Percentiles rank a stretch among this genome's conserved stretches.
Conservation (phyloP, 208 protist species). For the Leishmania tropica region DNA sequence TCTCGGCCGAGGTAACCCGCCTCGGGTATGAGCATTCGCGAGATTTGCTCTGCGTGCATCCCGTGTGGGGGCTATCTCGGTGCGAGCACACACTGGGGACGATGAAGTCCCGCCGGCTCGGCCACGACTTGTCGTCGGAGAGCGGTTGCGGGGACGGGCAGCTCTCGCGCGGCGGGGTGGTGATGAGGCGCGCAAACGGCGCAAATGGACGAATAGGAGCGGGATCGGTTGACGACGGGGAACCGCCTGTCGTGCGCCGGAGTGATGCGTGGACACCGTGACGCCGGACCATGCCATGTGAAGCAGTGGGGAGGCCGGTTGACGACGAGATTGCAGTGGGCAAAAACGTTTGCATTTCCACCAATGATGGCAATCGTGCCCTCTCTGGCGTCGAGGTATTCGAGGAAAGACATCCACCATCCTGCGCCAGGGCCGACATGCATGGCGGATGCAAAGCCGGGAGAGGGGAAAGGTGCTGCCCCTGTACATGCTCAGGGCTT, state of each 20-base stretch:
- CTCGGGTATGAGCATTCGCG: conserved; percentile 13
- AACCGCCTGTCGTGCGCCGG: neutral
- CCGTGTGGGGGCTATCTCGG: conserved; percentile 11
- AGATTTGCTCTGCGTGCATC: conserved; percentile 1
- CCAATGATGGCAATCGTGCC: neutral
- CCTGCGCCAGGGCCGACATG: neutral
- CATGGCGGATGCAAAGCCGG: neutral
- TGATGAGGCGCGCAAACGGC: neutral
- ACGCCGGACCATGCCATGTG: neutral
- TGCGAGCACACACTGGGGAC: conserved; percentile 11
- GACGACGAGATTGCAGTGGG: neutral
- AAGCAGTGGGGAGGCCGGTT: neutral
- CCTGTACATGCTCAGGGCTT: neutral
- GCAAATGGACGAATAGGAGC: neutral
- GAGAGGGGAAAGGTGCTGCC: neutral
- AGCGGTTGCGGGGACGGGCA: neutral
- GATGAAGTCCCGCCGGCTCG: conserved; percentile 8
- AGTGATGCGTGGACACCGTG: neutral
- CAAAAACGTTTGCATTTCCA: neutral
- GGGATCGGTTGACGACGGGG: neutral
- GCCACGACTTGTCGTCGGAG: neutral
- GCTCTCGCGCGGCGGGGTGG: neutral
- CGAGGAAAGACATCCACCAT: too few relatives aligned
- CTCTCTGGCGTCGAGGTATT: neutral
- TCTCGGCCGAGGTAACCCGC: neutral